Conservation (phyloP, 257 asterid genomes). For the Eucommia ulmoides region DNA sequence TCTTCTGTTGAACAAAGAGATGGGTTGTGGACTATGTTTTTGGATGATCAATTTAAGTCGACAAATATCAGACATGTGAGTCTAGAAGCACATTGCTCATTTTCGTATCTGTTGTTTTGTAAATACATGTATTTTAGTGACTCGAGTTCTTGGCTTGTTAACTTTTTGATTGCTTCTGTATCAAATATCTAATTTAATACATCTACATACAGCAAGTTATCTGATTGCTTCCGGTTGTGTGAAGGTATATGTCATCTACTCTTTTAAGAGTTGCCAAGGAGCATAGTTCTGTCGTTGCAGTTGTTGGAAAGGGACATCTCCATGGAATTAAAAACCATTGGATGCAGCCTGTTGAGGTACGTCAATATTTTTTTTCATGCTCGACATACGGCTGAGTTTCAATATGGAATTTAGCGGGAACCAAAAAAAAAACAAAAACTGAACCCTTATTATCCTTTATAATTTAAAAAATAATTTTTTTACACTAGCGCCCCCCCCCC, state of each 20-base stretch:
- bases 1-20: too few species aligned
- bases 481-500: too few species aligned
- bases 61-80: too few species aligned
- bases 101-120: not conserved
- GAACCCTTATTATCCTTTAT: too few species aligned
- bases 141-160: not conserved
- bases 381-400: too few species aligned
- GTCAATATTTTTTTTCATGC: too few species aligned
- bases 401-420: too few species aligned
- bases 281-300: constrained; percentile 83
- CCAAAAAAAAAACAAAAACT: too few species aligned
- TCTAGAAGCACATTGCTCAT: not conserved
- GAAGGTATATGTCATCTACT: constrained; percentile 74
- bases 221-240: not conserved
- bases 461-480: too few species aligned
- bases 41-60: too few species aligned
- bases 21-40: too few species aligned
- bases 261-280: constrained; percentile 59
- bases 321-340: constrained; percentile 73
- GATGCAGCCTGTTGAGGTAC: constrained; percentile 68
- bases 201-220: too few species aligned
- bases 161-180: not conserved
- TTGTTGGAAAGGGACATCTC: constrained; percentile 87
- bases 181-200: not conserved
- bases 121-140: not conserved